A percentile compares a stretch with the other conserved stretches of the same genome.
Conservation (phyloP, 2,329 filamentous ascomycete species). For the Trichoderma harzianum region DNA sequence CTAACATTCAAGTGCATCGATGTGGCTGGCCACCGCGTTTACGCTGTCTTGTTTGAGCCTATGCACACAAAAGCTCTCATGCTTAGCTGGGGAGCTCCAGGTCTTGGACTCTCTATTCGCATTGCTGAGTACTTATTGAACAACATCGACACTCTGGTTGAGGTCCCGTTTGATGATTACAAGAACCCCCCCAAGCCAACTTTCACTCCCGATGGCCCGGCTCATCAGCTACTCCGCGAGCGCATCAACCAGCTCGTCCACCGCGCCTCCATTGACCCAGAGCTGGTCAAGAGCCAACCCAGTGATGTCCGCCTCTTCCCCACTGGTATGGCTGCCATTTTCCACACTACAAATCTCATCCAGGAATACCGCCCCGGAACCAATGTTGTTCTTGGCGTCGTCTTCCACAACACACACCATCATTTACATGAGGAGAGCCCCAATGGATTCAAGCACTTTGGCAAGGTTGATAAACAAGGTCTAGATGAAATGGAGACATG, state of each 20-base stretch:
- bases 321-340: constrained; percentile 54
- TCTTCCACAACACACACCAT: constrained; percentile 50
- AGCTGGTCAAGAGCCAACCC: constrained; percentile 25
- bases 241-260: constrained; percentile 42
- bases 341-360: constrained; percentile 39
- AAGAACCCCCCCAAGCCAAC: constrained; percentile 32
- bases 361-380: constrained; percentile 32
- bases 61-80: constrained; percentile 36
- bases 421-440: constrained; percentile 44
- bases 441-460: constrained; percentile 47
- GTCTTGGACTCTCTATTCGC: constrained; percentile 45
- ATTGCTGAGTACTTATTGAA: constrained; percentile 43
- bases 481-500: constrained; percentile 45
- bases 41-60: constrained; percentile 41
- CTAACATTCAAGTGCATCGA: constrained; percentile 42
- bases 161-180: constrained; percentile 30
- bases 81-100: constrained; percentile 45
- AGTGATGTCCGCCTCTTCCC: constrained; percentile 51
- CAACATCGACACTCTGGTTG: constrained; percentile 33
- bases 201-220: constrained; percentile 36
- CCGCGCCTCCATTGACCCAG: constrained; percentile 36
- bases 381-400: constrained; percentile 46
- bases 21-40: constrained; percentile 41
- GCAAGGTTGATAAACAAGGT: constrained; percentile 39
- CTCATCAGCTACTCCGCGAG: constrained; percentile 38